Percentiles rank a stretch among this genome's conserved stretches.
phyloP scores from a whole-genome alignment of 1,284 basidiomycete species.

The Exobasidium cylindrosporum region DNA sequence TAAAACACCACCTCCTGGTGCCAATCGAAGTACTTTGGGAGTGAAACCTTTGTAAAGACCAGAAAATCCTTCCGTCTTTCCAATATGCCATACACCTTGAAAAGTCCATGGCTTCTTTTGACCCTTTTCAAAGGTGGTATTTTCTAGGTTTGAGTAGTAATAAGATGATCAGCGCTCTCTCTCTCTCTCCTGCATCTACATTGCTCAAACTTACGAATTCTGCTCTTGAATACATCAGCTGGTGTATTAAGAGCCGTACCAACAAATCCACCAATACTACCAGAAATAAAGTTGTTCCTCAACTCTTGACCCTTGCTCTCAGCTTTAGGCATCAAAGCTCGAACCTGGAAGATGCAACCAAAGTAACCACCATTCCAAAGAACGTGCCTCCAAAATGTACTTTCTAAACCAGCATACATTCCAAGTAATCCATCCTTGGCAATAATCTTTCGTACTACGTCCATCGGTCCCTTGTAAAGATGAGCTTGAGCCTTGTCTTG shows the following conservation, averaged over 20 bases:
- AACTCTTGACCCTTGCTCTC: conserved; percentile 66
- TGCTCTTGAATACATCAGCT: conserved; percentile 89
- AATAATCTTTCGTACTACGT: conserved; percentile 78
- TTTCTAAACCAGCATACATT: conserved; percentile 63
- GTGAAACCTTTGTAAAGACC: conserved; percentile 94
- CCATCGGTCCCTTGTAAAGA: conserved; percentile 72
- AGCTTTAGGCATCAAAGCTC: conserved; percentile 74
- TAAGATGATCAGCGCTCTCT: not conserved
- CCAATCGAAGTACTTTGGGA: conserved; percentile 66
- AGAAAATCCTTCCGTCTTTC: conserved; percentile 80
- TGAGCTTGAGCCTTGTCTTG: conserved; percentile 55
- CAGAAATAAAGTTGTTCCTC: conserved; percentile 87
- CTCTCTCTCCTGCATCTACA: not conserved
- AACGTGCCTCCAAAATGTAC: conserved; percentile 44
- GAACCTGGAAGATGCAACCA: conserved; percentile 77
- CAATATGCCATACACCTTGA: conserved; percentile 68
- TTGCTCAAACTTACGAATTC: conserved; percentile 63
- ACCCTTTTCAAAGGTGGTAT: conserved; percentile 57
- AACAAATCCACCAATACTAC: conserved; percentile 82
- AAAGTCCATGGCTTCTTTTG: conserved; percentile 83
- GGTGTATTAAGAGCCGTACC: conserved; percentile 76
- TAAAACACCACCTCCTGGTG: conserved; percentile 91
- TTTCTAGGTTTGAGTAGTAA: conserved; percentile 57
- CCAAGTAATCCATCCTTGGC: conserved; percentile 76
- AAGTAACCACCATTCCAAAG: conserved; percentile 65